phyloP scores from a whole-genome alignment of 169 alveolate genomes.

The Pseudocohnilembus persalinus region DNA sequence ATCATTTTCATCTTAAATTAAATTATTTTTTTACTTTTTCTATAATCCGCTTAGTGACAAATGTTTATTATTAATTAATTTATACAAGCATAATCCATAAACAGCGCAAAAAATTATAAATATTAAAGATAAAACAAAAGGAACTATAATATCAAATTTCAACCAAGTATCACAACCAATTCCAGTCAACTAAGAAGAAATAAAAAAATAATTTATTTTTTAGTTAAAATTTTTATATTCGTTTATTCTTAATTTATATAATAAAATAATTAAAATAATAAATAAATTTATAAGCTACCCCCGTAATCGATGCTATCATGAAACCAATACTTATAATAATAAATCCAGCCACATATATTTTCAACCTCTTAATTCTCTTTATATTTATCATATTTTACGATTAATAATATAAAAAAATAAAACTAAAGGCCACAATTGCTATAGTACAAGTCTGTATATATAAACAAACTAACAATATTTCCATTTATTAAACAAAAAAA shows the following conservation, averaged over 20 bases:
- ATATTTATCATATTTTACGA: background rate
- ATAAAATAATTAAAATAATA: no score
- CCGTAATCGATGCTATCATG: background rate
- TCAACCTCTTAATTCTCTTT: background rate
- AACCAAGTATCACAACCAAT: no score
- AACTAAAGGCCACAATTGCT: background rate
- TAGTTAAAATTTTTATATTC: no score
- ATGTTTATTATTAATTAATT: background rate
- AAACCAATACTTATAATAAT: background rate
- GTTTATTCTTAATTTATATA: background rate
- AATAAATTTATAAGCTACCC: background rate
- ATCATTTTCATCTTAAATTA: no score
- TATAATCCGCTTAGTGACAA: background rate
- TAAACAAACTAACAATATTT: background rate
- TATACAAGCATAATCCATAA: background rate
- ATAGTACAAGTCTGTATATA: background rate
- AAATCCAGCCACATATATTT: background rate
- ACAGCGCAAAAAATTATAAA: background rate
- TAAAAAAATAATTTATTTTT: no score
- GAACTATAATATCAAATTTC: no score
- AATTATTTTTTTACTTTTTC: no score
- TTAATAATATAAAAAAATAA: no score
- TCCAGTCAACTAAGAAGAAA: no score
- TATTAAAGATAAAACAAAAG: background rate
- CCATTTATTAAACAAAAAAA: no score